A percentile compares a stretch with the other conserved stretches of the same genome.
Evolutionary conservation across 2,329 filamentous ascomycete species (phyloP).

Genomic region (Colletotrichum tropicicola): DNA sequence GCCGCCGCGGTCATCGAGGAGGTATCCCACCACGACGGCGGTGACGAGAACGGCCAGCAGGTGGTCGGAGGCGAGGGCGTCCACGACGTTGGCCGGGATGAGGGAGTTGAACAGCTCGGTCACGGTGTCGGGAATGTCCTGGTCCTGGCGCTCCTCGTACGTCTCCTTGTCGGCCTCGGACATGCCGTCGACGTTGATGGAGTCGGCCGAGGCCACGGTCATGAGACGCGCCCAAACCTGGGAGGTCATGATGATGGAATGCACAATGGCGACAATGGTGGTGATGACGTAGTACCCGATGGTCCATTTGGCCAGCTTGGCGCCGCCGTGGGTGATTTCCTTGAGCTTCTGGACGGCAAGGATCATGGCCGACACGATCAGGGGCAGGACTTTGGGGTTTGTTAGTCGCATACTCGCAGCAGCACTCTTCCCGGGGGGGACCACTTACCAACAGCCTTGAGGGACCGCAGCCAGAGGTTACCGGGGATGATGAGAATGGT

Average conservation of each 20-base stretch:
- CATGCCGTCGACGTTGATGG: constrained; percentile 37
- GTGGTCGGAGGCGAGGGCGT: constrained; percentile 54
- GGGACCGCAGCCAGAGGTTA: constrained; percentile 56
- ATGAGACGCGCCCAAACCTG: constrained; percentile 59
- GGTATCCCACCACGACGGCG: constrained; percentile 55
- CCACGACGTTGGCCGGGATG: constrained; percentile 57
- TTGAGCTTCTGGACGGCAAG: constrained; percentile 58
- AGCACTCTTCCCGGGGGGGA: neutral
- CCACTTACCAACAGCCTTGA: constrained; percentile 55
- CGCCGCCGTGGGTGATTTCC: constrained; percentile 52
- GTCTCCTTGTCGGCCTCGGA: constrained; percentile 40
- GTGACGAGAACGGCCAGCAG: constrained; percentile 57
- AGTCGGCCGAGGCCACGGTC: constrained; percentile 42
- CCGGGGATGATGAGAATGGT: constrained; percentile 58
- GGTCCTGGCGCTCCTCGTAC: constrained; percentile 43
- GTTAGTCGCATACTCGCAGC: neutral
- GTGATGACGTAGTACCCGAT: constrained; percentile 60
- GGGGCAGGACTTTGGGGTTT: constrained; percentile 52
- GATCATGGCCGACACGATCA: constrained; percentile 62
- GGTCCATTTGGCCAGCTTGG: constrained; percentile 56
- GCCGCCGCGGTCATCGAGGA: constrained; percentile 48
- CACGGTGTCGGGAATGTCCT: constrained; percentile 51
- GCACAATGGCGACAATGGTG: constrained; percentile 57
- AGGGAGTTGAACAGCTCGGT: constrained; percentile 58
- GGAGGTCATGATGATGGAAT: constrained; percentile 54